Percentiles rank a stretch among this genome's conserved stretches.
Evolutionary conservation across 1,284 basidiomycete genomes (phyloP).

Genomic region (Phylloboletellus chloephorus): DNA sequence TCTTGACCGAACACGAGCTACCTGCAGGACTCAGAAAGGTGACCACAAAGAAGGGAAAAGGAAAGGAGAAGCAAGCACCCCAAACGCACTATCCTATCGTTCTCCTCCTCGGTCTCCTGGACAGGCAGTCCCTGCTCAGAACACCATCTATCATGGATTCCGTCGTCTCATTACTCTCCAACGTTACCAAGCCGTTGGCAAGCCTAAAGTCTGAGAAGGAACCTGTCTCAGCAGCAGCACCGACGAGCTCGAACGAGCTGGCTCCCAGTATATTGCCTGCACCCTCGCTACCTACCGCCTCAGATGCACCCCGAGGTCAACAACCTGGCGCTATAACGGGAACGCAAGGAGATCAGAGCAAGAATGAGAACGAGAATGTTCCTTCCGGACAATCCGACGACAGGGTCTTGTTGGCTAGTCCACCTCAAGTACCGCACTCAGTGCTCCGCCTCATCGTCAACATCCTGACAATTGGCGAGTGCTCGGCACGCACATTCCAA

Average conservation of each 20-base stretch:
- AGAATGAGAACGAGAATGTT: constrained; percentile 25
- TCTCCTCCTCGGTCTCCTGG: constrained; percentile 78
- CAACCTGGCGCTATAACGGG: constrained; percentile 13
- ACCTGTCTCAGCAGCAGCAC: constrained; percentile 23
- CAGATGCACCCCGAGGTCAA: constrained; percentile 13
- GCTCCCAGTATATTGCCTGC: constrained; percentile 10
- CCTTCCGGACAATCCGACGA: constrained; percentile 46
- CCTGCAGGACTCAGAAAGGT: constrained; percentile 67
- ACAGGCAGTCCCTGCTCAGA: constrained; percentile 77
- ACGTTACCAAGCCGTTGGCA: constrained; percentile 77
- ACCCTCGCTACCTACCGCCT: constrained; percentile 6
- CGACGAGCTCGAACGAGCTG: constrained; percentile 18
- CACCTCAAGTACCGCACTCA: constrained; percentile 77
- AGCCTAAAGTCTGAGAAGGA: constrained; percentile 51
- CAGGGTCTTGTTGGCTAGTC: constrained; percentile 59
- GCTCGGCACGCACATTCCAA: constrained; percentile 90
- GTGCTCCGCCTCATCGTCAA: constrained; percentile 88
- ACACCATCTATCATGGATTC: constrained; percentile 90
- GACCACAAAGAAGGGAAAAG: constrained; percentile 81
- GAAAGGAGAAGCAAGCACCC: constrained; percentile 79
- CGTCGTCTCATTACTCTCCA: constrained; percentile 79
- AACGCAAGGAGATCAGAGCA: constrained; percentile 28
- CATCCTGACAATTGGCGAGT: constrained; percentile 90
- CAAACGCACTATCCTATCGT: constrained; percentile 90
- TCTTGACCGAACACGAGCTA: constrained; percentile 91